Evolutionary conservation across 2,329 filamentous ascomycete species (phyloP), one percentile per base, ranked within the genome.

Genomic region (Diaporthe nobilis): DNA sequence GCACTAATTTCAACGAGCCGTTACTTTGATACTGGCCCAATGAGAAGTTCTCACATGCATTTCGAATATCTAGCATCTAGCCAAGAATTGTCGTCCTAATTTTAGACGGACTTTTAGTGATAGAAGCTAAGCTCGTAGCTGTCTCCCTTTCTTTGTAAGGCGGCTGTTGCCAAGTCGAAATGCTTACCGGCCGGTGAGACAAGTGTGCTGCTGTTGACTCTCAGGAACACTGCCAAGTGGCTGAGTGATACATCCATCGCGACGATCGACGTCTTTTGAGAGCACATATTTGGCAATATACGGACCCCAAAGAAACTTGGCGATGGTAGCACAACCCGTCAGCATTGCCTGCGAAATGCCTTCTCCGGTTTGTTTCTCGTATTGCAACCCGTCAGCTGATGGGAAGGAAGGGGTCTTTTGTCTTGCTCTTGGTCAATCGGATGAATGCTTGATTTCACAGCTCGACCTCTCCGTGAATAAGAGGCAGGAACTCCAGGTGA

Each of bases 121-220:
- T 53, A 7, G 20, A 12, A 55, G 49, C 49, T 42, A 39, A 55
- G 34, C 49, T 53, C n/a, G 3, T 28, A 53, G 15, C 15, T 28
- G 31, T 51, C 65, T 70, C 65, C 65, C 65, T 70, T 70, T 28
- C 15, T 65, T 65, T 68, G 31, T 70, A 42, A 20, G 49, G 49
- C 49, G 25, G 13, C 31, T 55, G 55, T 17, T 31, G 65, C 65
- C 65, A 70, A 70, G 65, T 55, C n/a, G 34, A 37, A 31, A 70
- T 20, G 34, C 65, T 37, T 49, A 70, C 49, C 49, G 49, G n/a
- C 20, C 13, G 28, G 34, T 70, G 49, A 70, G 49, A 70, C 65
- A 70, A 55, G 10, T 55, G 34, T 55, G 47, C 12, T 55, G 47
- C 12, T 55, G 34, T 55, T 53, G 49, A 70, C 49, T 42, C 49